phyloP scores from a whole-genome alignment of 176 grass and related monocot species.

The Carex scoparia region DNA sequence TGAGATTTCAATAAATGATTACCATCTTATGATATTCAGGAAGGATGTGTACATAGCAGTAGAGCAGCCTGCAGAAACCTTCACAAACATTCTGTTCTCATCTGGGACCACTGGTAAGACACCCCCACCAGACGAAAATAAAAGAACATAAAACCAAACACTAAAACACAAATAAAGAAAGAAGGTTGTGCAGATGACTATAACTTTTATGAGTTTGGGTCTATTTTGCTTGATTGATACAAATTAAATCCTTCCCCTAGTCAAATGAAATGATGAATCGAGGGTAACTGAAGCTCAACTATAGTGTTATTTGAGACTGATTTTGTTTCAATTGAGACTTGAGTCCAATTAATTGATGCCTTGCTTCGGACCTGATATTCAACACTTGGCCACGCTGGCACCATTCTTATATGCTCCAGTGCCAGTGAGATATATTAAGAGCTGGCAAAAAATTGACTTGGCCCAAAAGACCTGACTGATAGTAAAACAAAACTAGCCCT shows the following conservation, averaged over 20 bases:
- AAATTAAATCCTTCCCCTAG: neutral
- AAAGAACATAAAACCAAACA: neutral
- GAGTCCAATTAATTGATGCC: neutral
- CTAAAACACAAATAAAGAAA: neutral
- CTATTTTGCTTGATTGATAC: neutral
- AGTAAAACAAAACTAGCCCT: neutral
- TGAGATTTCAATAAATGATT: neutral
- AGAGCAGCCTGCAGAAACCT: conserved; percentile 63
- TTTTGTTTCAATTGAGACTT: neutral
- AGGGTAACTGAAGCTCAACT: neutral
- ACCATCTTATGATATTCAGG: conserved; percentile 41
- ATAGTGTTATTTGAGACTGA: neutral
- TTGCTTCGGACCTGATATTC: neutral
- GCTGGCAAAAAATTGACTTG: neutral
- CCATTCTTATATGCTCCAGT: neutral
- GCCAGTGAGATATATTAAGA: neutral
- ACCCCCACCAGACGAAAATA: neutral
- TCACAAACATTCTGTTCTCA: conserved; percentile 88
- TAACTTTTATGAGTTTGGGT: neutral
- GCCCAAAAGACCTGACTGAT: neutral
- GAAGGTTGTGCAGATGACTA: neutral
- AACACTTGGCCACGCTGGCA: neutral
- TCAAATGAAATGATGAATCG: neutral
- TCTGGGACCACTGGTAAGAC: conserved; percentile 86
- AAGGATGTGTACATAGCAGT: conserved; percentile 43